phyloP scores from a whole-genome alignment of 441 rosid species.

The Eutrema salsugineum region DNA sequence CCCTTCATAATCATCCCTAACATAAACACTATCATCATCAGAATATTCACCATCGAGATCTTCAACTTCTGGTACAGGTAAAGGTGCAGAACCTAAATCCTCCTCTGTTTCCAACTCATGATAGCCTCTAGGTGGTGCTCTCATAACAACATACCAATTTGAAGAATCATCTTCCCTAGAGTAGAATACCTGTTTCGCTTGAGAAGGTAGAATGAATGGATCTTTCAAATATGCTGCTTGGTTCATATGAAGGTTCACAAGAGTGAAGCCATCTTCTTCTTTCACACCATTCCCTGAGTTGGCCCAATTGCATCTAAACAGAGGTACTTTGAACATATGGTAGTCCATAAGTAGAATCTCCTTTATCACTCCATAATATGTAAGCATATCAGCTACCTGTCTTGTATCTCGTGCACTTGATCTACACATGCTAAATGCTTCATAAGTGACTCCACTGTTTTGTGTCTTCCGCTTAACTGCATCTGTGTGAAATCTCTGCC shows the following conservation, averaged over 20 bases:
- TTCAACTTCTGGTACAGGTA: no score
- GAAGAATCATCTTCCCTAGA: not conserved
- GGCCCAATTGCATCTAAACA: not conserved
- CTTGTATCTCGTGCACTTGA: no score
- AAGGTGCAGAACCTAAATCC: no score
- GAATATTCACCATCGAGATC: no score
- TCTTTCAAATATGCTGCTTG: not conserved
- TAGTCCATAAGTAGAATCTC: not conserved
- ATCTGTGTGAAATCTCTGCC: no score
- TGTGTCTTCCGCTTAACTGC: no score
- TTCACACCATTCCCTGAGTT: not conserved
- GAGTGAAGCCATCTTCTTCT: not conserved
- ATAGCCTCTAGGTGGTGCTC: not conserved
- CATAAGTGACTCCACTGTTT: no score
- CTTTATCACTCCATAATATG: not conserved
- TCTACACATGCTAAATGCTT: no score
- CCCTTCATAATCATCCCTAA: no score
- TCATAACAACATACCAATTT: not conserved
- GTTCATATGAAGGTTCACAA: not conserved
- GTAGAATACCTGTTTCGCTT: not conserved
- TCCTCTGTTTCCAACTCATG: not conserved
- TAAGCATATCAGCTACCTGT: not conserved
- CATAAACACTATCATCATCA: no score
- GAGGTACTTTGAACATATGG: not conserved
- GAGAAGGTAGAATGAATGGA: not conserved